Conservation (phyloP, 306 rosid genomes). For the Rosa chinensis region DNA sequence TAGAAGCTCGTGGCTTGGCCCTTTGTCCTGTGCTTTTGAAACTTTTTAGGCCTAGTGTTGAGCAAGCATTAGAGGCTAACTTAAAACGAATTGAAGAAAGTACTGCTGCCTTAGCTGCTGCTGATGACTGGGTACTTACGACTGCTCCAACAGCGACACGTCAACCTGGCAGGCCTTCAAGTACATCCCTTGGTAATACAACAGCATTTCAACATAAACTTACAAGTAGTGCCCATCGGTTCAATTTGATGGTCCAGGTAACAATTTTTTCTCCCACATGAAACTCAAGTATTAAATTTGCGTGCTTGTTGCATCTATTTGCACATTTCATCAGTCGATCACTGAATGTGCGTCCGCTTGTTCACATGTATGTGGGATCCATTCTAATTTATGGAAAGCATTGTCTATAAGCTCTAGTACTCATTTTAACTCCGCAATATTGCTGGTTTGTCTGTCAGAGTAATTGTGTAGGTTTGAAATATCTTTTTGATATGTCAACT, state of each 20-base stretch:
- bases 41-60: constrained; percentile 95
- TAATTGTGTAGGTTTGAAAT: not conserved
- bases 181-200: constrained; percentile 41
- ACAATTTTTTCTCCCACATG: constrained; percentile 27
- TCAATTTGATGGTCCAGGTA: constrained; percentile 99
- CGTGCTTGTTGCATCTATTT: not conserved
- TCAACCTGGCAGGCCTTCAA: constrained; percentile 66
- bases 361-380: not conserved
- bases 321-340: not conserved
- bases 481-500: not conserved
- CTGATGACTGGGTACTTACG: constrained; percentile 94
- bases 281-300: not conserved
- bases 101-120: constrained; percentile 95
- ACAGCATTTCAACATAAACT: constrained; percentile 81
- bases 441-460: not conserved
- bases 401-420: not conserved
- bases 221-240: constrained; percentile 94
- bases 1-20: constrained; percentile 96
- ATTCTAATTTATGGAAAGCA: not conserved
- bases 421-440: not conserved
- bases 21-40: constrained; percentile 91
- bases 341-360: not conserved
- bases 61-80: constrained; percentile 94
- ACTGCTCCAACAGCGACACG: constrained; percentile 58
- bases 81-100: constrained; percentile 96